Base-by-base conservation (phyloP, 805 yeast species). In the Candida dendrica region DNA sequence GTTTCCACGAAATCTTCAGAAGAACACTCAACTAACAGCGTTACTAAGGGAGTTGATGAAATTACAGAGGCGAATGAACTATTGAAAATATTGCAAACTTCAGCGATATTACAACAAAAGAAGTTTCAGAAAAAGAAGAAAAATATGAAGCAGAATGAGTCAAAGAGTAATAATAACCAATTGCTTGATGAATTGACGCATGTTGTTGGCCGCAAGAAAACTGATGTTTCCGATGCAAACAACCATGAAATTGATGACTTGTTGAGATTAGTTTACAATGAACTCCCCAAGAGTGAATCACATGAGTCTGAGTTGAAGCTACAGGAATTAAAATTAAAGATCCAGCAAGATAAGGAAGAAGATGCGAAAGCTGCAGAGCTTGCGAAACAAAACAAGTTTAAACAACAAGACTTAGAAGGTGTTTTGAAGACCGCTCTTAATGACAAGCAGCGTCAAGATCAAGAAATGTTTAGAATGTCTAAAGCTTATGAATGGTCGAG, bases 401-500 rank as follows among this genome's bases (percentile, higher is more conserved):
- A 18, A 8, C 24, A 22, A 22, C 24, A 35, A 45, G 48, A 50
- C 49, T 30, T 78, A 18, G 74, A 75, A 48, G 47, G 45, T 0
- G 74, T 69, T 40, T 60, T 79, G 31, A 55, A 63, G 36, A 57
- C 63, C 6, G 72, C 79, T 4, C 73, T 74, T 44, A 54, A 55
- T 15, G 59, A 61, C 16, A 64, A 63, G 42, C 69, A 68, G 18
- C 38, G 48, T 16, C 64, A 63, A 27, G 70, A 69, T 31, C 75
- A 74, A 43, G 63, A 63, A 32, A 52, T 63, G 34, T 75, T 74
- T 50, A 67, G 78, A 31, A 72, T 71, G 37, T 53, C 63, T 32
- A 66, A 68, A 34, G 79, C 82, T 0, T 76, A 63, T 45, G 81
- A 77, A 41, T 75, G 77, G 74, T 66, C 75, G 34, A 63, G 51